Evolutionary conservation across 331 rosid genomes (phyloP), one percentile per base, ranked within the genome.

Genomic region (Saraca asoca): DNA sequence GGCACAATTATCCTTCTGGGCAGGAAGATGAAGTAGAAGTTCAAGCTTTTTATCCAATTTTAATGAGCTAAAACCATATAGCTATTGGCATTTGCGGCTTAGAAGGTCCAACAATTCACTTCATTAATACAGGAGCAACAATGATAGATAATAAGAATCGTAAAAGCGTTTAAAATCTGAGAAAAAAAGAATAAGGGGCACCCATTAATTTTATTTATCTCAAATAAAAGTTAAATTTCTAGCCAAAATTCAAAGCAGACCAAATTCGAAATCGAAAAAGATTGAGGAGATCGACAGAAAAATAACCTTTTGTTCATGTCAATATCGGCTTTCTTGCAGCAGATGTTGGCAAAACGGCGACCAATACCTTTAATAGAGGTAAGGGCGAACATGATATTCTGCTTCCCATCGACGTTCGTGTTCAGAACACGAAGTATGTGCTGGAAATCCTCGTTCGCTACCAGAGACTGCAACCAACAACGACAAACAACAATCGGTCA

Each of bases 341-440:
- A 81, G 65, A 86, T 77, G 76, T 86, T 83, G 65, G 92, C 87
- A 8, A 86, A 77, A 34, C 87, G 88, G 64, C 89, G 83, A 34
- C 92, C 92, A 19, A 86, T 86, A 79, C 92, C 92, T 69, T 86
- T 86, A 77, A 86, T 83, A 76, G 92, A 83, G 75, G 89, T 86
- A 10, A 86, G 77, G 5, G 92, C 92, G 45, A 86, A 86, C 92
- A 86, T 83, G 70, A 86, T 86, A 67, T 79, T 86, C 76, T 83
- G 87, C 80, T 86, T 86, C 5, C 92, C 92, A 71, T 86, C 92
- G 0, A 86, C 92, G 65, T 86, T 86, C 19, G 92, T 83, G 72
- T 83, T 83, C 58, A 78, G 80, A 64, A 86, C 89, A 86, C 92
- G 92, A 62, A 86, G 80, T 76, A 86, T 86, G 79, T 86, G 92